Percentiles rank a stretch among this genome's conserved stretches.
phyloP scores from a whole-genome alignment of 768 basidiomycete genomes.

The Suillus placidus region DNA sequence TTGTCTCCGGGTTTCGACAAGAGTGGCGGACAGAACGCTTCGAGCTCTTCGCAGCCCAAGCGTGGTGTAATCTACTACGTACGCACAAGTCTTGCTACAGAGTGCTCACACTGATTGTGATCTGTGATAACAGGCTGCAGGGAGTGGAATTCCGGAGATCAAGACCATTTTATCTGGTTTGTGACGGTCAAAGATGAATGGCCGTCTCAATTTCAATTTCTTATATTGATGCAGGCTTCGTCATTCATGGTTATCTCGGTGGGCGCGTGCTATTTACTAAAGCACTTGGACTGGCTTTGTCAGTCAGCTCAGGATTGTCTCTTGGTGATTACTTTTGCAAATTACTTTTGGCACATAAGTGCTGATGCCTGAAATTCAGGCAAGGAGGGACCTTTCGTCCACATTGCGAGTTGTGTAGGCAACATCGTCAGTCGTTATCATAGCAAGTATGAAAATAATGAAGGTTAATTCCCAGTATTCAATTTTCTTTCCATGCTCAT shows the following conservation, averaged over 20 bases:
- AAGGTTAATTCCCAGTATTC: conserved; percentile 54
- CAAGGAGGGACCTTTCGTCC: conserved; percentile 83
- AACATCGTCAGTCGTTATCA: conserved; percentile 90
- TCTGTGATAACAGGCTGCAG: conserved; percentile 67
- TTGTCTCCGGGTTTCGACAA: conserved; percentile 51
- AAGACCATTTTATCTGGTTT: conserved; percentile 89
- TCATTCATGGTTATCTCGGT: conserved; percentile 97
- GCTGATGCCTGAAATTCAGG: conserved; percentile 34
- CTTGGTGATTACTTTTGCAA: conserved; percentile 51
- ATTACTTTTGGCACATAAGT: conserved; percentile 7
- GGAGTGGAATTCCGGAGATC: conserved; percentile 95
- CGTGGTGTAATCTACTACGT: conserved; percentile 86
- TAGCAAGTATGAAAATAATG: conserved; percentile 91
- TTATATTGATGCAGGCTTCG: conserved; percentile 63
- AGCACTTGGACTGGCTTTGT: conserved; percentile 82
- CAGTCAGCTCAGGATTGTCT: conserved; percentile 90
- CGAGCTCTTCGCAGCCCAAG: conserved; percentile 36
- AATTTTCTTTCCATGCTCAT: not conserved
- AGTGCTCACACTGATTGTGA: conserved; percentile 5
- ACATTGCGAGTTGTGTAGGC: conserved; percentile 90
- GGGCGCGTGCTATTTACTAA: conserved; percentile 89
- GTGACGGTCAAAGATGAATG: conserved; percentile 10
- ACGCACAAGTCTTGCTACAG: conserved; percentile 32
- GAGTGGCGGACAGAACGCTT: conserved; percentile 26
- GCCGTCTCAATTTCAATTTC: conserved; percentile 10